These are phyloP conservation scores for Podospora bellae-mahoneyi DNA, from an alignment of 495 filamentous ascomycete species.

Conservation along the genomic window DNA sequence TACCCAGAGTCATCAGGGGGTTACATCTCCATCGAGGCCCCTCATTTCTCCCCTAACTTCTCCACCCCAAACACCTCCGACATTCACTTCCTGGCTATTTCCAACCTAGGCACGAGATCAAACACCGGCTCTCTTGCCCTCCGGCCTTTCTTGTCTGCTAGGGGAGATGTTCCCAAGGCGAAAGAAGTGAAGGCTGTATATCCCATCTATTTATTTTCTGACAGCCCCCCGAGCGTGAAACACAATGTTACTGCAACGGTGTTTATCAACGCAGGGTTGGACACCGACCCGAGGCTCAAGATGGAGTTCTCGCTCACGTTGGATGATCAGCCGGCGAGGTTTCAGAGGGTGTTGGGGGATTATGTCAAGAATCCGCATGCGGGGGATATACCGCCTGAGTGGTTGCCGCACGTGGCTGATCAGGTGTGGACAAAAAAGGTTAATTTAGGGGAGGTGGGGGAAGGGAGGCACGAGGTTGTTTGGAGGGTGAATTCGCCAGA, in stretches of 20 bases:
- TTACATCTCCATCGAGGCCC: constrained; percentile 53
- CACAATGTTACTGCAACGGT: constrained; percentile 49
- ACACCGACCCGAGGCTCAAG: constrained; percentile 30
- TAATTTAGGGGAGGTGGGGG: constrained; percentile 32
- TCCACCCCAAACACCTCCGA: constrained; percentile 26
- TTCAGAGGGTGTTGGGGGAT: constrained; percentile 42
- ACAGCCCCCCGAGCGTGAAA: constrained; percentile 10
- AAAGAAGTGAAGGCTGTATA: constrained; percentile 48
- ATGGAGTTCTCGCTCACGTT: constrained; percentile 44
- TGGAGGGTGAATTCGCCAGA: constrained; percentile 53
- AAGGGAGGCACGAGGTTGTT: constrained; percentile 48
- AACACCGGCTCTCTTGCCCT: constrained; percentile 51
- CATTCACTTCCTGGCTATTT: constrained; percentile 31
- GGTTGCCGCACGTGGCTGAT: constrained; percentile 50
- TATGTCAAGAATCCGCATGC: constrained; percentile 42
- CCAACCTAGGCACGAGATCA: constrained; percentile 45
- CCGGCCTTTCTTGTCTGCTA: constrained; percentile 41
- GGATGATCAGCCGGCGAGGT: constrained; percentile 45
- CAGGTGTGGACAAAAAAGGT: constrained; percentile 54
- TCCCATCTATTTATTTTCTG: constrained; percentile 52
- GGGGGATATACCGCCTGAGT: constrained; percentile 48
- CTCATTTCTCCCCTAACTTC: constrained; percentile 38
- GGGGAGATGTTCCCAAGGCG: constrained; percentile 28
- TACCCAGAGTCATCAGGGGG: constrained; percentile 53
- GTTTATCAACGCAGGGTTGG: constrained; percentile 41